These are phyloP conservation scores for Salix brachista DNA, from an alignment of 345 rosid genomes.

Conservation along the genomic window DNA sequence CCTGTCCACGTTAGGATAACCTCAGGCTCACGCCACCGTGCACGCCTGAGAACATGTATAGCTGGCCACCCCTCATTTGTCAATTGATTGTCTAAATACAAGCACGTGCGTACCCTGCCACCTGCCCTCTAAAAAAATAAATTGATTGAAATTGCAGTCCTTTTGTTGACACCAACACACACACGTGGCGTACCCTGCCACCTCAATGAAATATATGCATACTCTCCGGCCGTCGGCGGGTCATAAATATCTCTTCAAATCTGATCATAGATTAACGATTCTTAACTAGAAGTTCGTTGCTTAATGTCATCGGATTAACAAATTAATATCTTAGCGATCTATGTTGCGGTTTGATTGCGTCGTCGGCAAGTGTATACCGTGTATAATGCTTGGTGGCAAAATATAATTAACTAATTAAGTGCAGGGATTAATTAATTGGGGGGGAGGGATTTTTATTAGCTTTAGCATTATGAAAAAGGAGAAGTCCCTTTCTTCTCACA, in stretches of 20 bases:
- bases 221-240: neutral
- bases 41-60: constrained; percentile 20
- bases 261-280: neutral
- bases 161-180: neutral
- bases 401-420: neutral
- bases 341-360: neutral
- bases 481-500: constrained; percentile 28
- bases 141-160: neutral
- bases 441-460: constrained; percentile 5
- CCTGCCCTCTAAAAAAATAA: neutral
- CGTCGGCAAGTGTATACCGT: too few relatives aligned
- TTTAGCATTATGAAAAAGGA: constrained; percentile 10
- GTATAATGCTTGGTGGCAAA: neutral
- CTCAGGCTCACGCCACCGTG: constrained; percentile 46
- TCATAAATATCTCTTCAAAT: constrained; percentile 5
- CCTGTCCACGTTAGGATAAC: constrained; percentile 38
- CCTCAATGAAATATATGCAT: neutral
- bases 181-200: neutral
- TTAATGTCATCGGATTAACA: neutral
- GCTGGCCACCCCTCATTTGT: constrained; percentile 17
- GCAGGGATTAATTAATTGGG: constrained; percentile 6
- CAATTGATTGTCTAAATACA: neutral
- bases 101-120: too few relatives aligned
- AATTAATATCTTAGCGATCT: neutral
- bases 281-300: neutral